phyloP scores from a whole-genome alignment of 106 monocot species.

The Dendrobium nobile region DNA sequence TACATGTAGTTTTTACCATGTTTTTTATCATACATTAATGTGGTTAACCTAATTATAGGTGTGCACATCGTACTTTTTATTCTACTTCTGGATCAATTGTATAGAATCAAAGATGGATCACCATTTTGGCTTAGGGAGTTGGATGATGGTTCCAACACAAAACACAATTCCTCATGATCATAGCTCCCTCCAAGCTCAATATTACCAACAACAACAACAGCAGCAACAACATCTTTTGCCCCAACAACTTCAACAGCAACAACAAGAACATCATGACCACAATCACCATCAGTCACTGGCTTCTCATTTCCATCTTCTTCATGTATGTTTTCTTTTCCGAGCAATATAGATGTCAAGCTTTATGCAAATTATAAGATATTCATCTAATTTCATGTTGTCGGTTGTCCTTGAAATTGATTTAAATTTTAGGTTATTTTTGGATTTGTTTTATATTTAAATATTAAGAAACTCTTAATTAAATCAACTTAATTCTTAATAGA shows the following conservation, averaged over 20 bases:
- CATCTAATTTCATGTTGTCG: background rate
- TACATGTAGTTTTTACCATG: background rate
- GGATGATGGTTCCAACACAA: constrained; percentile 54
- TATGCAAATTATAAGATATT: background rate
- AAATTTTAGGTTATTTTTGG: background rate
- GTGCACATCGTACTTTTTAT: background rate
- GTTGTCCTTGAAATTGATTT: background rate
- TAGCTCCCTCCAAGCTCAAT: constrained; percentile 8
- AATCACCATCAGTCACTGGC: constrained; percentile 43
- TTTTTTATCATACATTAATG: background rate
- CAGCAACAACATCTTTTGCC: background rate
- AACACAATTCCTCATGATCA: constrained; percentile 17
- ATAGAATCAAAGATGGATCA: constrained; percentile 29
- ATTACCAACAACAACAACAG: constrained; percentile 1
- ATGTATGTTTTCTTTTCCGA: constrained; percentile 12
- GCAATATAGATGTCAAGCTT: background rate
- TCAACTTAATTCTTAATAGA: background rate
- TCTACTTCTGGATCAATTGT: background rate
- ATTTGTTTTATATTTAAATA: background rate
- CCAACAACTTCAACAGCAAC: background rate
- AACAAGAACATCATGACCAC: constrained; percentile 23
- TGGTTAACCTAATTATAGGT: background rate
- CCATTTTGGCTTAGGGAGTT: constrained; percentile 32
- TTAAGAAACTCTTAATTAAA: background rate
- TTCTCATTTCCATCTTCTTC: constrained; percentile 50